Evolutionary conservation across 2,329 filamentous ascomycete species (phyloP).

Genomic region (Pestalotiopsis fici): DNA sequence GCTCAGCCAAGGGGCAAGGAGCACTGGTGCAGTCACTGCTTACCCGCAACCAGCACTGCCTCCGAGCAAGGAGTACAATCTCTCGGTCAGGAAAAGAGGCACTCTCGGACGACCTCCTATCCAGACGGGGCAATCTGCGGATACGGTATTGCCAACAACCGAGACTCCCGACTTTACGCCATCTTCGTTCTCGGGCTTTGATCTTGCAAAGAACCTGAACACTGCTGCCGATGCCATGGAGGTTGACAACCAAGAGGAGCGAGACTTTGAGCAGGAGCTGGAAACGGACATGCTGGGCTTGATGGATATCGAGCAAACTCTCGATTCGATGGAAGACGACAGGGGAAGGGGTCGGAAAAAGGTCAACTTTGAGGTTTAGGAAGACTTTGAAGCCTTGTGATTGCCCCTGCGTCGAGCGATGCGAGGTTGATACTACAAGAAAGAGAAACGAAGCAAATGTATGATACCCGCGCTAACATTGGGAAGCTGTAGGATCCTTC

Average conservation of each 20-base stretch:
- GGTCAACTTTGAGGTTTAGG: slow-evolving; percentile 51
- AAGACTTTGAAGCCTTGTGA: slow-evolving; percentile 12
- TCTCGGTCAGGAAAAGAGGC: slow-evolving; percentile 36
- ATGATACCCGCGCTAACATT: slow-evolving; percentile 8
- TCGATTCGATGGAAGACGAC: slow-evolving; percentile 55
- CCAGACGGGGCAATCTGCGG: slow-evolving; percentile 16
- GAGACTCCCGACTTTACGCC: slow-evolving; percentile 25
- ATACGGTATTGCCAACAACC: slow-evolving; percentile 25
- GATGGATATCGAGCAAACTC: slow-evolving; percentile 63
- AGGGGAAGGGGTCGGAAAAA: slow-evolving; percentile 49
- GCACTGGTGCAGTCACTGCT: slow-evolving; percentile 54
- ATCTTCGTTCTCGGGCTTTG: slow-evolving; percentile 39
- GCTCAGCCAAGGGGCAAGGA: slow-evolving; percentile 37
- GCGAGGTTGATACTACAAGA: not conserved
- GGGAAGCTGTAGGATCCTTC: not conserved
- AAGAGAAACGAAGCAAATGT: not conserved
- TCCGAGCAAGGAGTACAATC: slow-evolving; percentile 47
- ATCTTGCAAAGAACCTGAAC: slow-evolving; percentile 52
- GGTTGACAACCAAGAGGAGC: slow-evolving; percentile 39
- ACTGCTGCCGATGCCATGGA: slow-evolving; percentile 54
- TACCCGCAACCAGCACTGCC: slow-evolving; percentile 46
- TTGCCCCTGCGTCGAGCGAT: slow-evolving; percentile 9
- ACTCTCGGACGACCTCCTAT: slow-evolving; percentile 20
- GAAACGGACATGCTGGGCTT: slow-evolving; percentile 66
- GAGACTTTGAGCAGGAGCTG: slow-evolving; percentile 61